Base-by-base conservation (phyloP, 768 basidiomycete species). In the Tulasnella sp. region DNA sequence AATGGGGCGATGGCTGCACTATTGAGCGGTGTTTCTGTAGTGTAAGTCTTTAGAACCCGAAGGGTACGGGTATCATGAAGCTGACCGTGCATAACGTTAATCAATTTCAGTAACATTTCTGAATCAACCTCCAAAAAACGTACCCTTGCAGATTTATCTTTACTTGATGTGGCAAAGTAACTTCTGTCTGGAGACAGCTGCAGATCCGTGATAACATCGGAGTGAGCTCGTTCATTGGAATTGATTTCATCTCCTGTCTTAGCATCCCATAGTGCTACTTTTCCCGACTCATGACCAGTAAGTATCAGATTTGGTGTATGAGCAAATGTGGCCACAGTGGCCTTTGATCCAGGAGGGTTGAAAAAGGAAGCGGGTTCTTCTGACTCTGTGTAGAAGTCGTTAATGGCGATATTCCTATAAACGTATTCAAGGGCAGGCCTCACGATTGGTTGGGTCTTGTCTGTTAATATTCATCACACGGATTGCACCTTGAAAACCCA, bases 201-300 rank as follows among this genome's bases (percentile, higher is more conserved):
- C 53, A 99, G 68, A 67, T 99, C 95, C 29, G 91, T 96, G 43
- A 98, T 81, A 34, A 73, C 69, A 59, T 88, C 86, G 57, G 77
- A 69, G 65, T 98, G 93, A 4, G 89, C 89, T 44, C 86, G 80
- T 62, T 91, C 88, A 62, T 92, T 91, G 63, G 69, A 79, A 31
- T 71, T 65, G 19, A 87, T 65, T 68, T 95, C 90, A 35, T 92
- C 84, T 39, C 90, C 91, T 0, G 79, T 76, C 63, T 81, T 81
- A 53, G 81, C 78, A 60, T 96, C 88, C 70, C 90, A 98, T 34
- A 95, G 71, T 6, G 88, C 83, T 31, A 96, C 75, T 63, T 93
- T 96, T 15, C 95, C 95, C 37, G 88, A 89, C 69, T 96, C 92
- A 67, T 99, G 95, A 4, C 90, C 93, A 2, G 91, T 93, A 54